Evolutionary conservation across 192 early-diverging fungal genomes (phyloP).

Genomic region (Backusella luteola): DNA sequence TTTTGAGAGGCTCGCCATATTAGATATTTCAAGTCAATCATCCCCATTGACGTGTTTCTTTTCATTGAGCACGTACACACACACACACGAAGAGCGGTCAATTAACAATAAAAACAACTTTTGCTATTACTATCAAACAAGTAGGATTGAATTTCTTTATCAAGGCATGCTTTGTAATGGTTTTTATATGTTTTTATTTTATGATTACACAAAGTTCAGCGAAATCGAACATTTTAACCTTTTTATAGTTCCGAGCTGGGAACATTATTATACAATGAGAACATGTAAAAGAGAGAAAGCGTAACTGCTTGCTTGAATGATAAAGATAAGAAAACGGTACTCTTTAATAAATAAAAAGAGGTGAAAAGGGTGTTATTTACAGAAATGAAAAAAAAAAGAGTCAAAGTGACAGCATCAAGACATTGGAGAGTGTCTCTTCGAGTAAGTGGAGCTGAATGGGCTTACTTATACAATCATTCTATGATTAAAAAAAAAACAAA

Average conservation of each 20-base stretch:
- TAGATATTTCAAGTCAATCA: neutral
- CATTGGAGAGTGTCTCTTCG: neutral
- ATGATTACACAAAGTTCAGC: neutral
- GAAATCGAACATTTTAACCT: neutral
- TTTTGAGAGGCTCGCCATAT: no score
- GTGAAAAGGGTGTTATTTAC: neutral
- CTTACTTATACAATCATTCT: conserved; percentile 50
- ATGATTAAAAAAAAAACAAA: neutral
- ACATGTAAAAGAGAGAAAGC: neutral
- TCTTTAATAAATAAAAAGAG: neutral
- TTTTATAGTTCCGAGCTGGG: neutral
- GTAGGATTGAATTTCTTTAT: neutral
- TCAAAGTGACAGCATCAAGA: neutral
- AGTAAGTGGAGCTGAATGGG: conserved; percentile 27
- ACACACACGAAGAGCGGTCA: no score
- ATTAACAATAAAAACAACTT: neutral
- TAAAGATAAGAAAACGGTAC: neutral
- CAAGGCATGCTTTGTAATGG: neutral
- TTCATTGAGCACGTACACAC: no score
- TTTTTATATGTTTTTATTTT: neutral
- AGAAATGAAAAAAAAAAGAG: neutral
- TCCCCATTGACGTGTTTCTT: neutral
- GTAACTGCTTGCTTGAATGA: neutral
- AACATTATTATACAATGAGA: neutral
- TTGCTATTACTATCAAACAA: neutral